phyloP scores from a whole-genome alignment of 768 basidiomycete species.

The Rhodotorula toruloides region DNA sequence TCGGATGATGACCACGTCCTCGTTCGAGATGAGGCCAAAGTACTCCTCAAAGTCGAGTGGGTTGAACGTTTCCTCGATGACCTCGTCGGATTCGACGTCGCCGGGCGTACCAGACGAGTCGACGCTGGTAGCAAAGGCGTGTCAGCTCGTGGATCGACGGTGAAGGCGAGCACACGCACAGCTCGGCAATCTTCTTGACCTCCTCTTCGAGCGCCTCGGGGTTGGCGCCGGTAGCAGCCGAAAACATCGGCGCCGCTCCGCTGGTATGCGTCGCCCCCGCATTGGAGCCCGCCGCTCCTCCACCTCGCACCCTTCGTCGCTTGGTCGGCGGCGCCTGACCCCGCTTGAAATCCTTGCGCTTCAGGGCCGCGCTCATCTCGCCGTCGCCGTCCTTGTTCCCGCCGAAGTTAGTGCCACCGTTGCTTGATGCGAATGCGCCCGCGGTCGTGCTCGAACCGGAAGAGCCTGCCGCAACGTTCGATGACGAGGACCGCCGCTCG shows the following conservation, averaged over 20 bases:
- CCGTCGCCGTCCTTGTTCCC: neutral
- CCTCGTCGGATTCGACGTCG: neutral
- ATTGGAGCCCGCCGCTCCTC: constrained; percentile 49
- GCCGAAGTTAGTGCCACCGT: neutral
- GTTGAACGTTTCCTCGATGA: constrained; percentile 38
- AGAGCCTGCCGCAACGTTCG: neutral
- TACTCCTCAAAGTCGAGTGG: constrained; percentile 62
- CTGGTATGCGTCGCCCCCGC: neutral
- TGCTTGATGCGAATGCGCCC: neutral
- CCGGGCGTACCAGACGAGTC: neutral
- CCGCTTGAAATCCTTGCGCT: constrained; percentile 56
- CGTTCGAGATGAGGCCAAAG: constrained; percentile 72
- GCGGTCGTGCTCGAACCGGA: neutral
- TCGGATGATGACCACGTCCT: constrained; percentile 76
- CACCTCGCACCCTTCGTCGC: constrained; percentile 71
- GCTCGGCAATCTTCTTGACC: constrained; percentile 56
- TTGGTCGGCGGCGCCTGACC: constrained; percentile 55
- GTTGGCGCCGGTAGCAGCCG: constrained; percentile 18
- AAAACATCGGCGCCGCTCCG: constrained; percentile 1
- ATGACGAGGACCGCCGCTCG: constrained; percentile 5
- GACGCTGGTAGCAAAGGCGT: neutral
- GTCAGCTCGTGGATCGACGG: neutral
- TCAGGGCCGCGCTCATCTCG: constrained; percentile 57
- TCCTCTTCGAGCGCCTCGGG: constrained; percentile 39
- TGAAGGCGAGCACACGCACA: constrained; percentile 51